Evolutionary conservation across 345 rosid species (phyloP), one percentile per base, ranked within the genome.

Genomic region (Crucihimalaya himalaica): DNA sequence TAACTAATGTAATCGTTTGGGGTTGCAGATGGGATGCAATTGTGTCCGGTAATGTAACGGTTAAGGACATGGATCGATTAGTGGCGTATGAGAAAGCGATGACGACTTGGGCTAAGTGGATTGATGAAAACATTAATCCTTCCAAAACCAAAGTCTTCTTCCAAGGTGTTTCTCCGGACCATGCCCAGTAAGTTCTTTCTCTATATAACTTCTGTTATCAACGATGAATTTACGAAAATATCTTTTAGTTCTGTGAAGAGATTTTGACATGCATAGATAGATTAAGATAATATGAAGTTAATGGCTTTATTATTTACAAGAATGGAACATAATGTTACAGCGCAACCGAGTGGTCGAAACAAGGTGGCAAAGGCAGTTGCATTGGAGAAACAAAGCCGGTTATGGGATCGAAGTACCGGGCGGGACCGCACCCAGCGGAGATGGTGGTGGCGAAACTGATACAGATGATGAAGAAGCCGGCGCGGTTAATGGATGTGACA

Each of bases 121-220:
- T 86, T 7, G 86, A 84, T 53, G 14, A 48, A 11, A 81, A 83
- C 37, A 52, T 85, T 13, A 81, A 89, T 75, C 59, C 82, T 45
- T 47, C 79, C 0, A 61, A 86, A 75, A 89, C 96, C 19, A 68
- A 42, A 15, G 84, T 89, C 65, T 78, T 91, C 78, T 91, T 84
- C 69, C 95, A 87, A 71, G 95, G 92, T 10, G 79, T 91, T 51
- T 91, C 92, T 2, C 96, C 96, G 1, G 88, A 86, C 58, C 93
- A 88, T 32, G n/a, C 11, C n/a, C 37, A 46, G 90, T 88, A 68
- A 82, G 81, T 64, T 39, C 31, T 25, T 20, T 13, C 47, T 51
- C 40, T 78, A 46, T 11, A 46, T 15, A 16, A 37, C 76, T 32
- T 21, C 0, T 2, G 25, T 39, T 50, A 55, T 42, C 18, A 42